phyloP scores from a whole-genome alignment of 2,329 filamentous ascomycete genomes.

The Aureobasidium leucospermi region DNA sequence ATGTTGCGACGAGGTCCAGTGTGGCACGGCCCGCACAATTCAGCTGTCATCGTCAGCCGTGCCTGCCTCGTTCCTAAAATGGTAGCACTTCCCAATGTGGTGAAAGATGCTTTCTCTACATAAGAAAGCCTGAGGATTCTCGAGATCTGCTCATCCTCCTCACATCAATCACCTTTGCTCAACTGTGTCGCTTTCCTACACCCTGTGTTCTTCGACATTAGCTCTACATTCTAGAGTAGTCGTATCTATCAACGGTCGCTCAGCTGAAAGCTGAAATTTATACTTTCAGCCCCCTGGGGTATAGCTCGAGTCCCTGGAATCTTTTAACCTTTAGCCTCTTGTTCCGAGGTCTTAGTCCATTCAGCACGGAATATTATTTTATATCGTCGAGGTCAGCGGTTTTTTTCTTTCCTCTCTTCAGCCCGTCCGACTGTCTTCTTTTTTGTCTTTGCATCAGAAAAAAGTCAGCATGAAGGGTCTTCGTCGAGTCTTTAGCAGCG shows the following conservation, averaged over 20 bases:
- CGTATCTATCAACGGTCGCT: background rate
- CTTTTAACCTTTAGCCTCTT: background rate
- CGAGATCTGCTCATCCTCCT: background rate
- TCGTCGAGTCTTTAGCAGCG: conserved; percentile 7
- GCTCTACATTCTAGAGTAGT: background rate
- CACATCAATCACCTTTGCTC: background rate
- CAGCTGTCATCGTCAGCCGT: conserved; percentile 5
- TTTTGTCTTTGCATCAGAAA: background rate
- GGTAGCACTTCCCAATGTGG: background rate
- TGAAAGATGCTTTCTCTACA: conserved; percentile 1
- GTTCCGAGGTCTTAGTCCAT: background rate
- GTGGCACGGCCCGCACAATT: background rate
- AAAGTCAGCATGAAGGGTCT: conserved; percentile 4
- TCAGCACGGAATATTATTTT: background rate
- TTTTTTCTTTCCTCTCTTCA: background rate
- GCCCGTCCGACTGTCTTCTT: background rate
- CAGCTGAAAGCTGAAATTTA: conserved; percentile 9
- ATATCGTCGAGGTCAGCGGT: conserved; percentile 1
- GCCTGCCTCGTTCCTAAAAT: conserved; percentile 6
- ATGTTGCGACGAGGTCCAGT: background rate
- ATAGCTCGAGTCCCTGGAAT: background rate
- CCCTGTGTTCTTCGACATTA: background rate
- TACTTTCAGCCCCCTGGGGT: conserved; percentile 7
- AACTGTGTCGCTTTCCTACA: background rate
- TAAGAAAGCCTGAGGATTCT: background rate